Evolutionary conservation across 805 yeast species (phyloP).

Genomic region (Lipomyces starkeyi): DNA sequence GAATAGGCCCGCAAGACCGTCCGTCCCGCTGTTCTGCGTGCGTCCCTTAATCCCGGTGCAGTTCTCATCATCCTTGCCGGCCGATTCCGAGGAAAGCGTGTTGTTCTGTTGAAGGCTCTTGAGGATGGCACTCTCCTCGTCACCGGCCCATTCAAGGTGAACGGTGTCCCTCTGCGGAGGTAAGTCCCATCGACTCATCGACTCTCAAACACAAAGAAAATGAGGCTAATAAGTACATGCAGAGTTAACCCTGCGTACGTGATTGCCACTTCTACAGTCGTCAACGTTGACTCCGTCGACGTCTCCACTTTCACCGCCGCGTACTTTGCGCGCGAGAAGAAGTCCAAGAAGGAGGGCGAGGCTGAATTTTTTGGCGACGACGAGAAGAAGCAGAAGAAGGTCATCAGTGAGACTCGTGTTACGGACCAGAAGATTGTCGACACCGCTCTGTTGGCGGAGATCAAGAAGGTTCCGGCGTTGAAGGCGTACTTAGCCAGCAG

Average conservation of each 20-base stretch:
- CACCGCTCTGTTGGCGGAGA: conserved; percentile 87
- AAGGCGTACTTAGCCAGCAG: conserved; percentile 95
- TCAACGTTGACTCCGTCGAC: conserved; percentile 77
- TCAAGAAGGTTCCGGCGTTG: conserved; percentile 96
- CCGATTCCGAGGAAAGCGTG: conserved; percentile 99
- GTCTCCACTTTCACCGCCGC: conserved; percentile 90
- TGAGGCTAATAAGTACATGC: not conserved
- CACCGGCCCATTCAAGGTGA: conserved; percentile 98
- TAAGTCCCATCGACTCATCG: not conserved
- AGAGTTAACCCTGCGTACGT: conserved; percentile 94
- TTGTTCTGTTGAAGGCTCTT: conserved; percentile 93
- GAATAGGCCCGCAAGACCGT: conserved; percentile 75
- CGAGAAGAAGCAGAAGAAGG: conserved; percentile 75
- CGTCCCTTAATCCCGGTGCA: conserved; percentile 97
- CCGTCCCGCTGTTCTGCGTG: conserved; percentile 94
- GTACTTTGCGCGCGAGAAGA: conserved; percentile 96
- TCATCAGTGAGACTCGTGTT: conserved; percentile 89
- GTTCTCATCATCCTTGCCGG: conserved; percentile 97
- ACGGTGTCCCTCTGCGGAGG: conserved; percentile 99
- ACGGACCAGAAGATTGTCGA: conserved; percentile 97
- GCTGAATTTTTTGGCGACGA: conserved; percentile 92
- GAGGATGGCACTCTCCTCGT: conserved; percentile 98
- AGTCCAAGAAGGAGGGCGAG: conserved; percentile 79
- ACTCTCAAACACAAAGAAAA: not conserved
- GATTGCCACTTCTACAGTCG: conserved; percentile 96